These are phyloP conservation scores for Annulohypoxylon maeteangense DNA, from an alignment of 495 filamentous ascomycete genomes.

Conservation along the genomic window DNA sequence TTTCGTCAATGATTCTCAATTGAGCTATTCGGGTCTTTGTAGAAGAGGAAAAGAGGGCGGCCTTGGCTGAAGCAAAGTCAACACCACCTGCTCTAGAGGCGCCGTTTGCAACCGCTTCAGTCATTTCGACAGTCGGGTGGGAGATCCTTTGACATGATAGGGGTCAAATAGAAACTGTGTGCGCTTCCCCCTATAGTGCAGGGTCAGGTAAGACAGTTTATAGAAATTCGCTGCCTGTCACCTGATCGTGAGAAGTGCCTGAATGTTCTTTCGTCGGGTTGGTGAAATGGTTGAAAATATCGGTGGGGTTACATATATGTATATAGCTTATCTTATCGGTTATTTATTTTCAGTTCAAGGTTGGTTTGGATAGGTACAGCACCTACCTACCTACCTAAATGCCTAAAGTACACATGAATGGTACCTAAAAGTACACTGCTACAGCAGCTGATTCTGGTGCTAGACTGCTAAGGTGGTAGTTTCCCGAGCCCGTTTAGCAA, in stretches of 20 bases:
- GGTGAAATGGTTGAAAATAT: slow-evolving; percentile 30
- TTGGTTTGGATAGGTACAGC: no score
- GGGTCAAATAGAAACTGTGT: background rate
- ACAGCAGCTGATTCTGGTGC: background rate
- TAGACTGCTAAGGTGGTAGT: background rate
- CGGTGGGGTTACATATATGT: slow-evolving; percentile 9
- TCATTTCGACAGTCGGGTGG: slow-evolving; percentile 53
- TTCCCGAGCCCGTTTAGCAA: background rate
- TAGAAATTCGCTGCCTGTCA: background rate
- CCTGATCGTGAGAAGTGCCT: slow-evolving; percentile 3
- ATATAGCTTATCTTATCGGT: slow-evolving; percentile 30
- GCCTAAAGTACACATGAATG: no score
- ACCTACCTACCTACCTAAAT: no score
- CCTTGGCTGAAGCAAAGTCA: slow-evolving; percentile 49
- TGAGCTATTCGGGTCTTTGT: slow-evolving; percentile 56
- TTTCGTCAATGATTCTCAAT: slow-evolving; percentile 59
- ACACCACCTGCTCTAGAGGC: slow-evolving; percentile 47
- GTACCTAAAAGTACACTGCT: background rate
- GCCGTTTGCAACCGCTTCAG: slow-evolving; percentile 52
- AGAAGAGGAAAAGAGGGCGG: slow-evolving; percentile 62
- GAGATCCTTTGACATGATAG: slow-evolving; percentile 48
- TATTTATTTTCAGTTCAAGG: background rate
- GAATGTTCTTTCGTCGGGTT: slow-evolving; percentile 7
- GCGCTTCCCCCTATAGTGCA: background rate
- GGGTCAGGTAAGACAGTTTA: background rate